phyloP scores from a whole-genome alignment of 176 grass and related monocot genomes.

The Thalia dealbata region DNA sequence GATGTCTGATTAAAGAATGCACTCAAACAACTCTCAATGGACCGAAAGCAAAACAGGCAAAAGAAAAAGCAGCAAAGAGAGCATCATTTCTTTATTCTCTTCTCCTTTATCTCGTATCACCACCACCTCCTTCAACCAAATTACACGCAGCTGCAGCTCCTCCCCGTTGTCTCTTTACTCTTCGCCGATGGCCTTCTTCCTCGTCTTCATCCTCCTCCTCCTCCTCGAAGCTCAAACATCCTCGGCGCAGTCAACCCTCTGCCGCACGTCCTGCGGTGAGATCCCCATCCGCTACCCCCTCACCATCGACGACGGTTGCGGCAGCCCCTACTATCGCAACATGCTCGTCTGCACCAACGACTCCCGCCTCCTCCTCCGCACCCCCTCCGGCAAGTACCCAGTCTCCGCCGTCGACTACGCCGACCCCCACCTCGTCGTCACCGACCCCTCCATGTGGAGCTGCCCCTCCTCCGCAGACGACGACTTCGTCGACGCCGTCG shows the following conservation, averaged over 20 bases:
- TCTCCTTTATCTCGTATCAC: neutral
- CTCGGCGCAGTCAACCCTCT: conserved; percentile 24
- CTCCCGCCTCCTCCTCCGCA: conserved; percentile 57
- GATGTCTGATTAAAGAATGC: neutral
- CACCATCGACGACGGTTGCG: conserved; percentile 77
- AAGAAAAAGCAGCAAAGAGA: neutral
- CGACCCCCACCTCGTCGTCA: conserved; percentile 74
- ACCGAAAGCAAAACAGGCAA: neutral
- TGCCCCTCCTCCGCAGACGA: conserved; percentile 36
- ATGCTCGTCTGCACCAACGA: conserved; percentile 58
- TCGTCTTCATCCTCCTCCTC: conserved; percentile 12
- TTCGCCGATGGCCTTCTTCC: neutral
- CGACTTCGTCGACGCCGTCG: conserved; percentile 2
- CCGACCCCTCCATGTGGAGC: conserved; percentile 82
- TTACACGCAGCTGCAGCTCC: neutral
- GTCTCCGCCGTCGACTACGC: conserved; percentile 56
- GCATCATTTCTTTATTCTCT: conserved; percentile 1
- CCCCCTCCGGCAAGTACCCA: conserved; percentile 67
- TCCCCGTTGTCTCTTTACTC: neutral
- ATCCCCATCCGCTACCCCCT: conserved; percentile 69
- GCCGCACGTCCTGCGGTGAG: conserved; percentile 55
- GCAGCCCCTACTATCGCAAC: conserved; percentile 89
- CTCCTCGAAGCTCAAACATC: neutral
- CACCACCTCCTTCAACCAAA: too few relatives aligned
- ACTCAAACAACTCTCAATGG: too few relatives aligned